Evolutionary conservation across 495 filamentous ascomycete genomes (phyloP), one percentile per base, ranked within the genome.

Genomic region (Tuber aestivum): DNA sequence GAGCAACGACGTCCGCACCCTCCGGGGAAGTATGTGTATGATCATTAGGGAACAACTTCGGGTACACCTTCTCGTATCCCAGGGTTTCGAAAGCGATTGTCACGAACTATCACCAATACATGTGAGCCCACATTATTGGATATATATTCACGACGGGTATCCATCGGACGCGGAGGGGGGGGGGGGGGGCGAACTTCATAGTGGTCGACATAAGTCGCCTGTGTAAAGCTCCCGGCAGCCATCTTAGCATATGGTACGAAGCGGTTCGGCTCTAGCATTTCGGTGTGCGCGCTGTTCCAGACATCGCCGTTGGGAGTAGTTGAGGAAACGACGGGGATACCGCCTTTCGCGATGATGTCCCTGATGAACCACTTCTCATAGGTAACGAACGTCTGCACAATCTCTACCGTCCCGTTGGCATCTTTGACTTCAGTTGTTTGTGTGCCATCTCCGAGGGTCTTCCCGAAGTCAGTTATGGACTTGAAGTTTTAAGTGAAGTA

Each of bases 11-110:
- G 76, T 88, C 84, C 4, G 90, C 89, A 0, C 90, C 90, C 48
- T 79, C 84, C 0, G 88, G 83, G 77, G 86, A 89, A 3, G 90
- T 91, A 83, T 92, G 90, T 10, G 89, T 91, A 82, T 92, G 89
- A 78, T 92, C 90, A 41, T 84, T 84, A 0, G 90, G 89, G 80
- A 85, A 92, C 65, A 86, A 76, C 2, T 69, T 70, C 5, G 83
- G 77, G 76, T 87, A 87, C 1, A 85, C 83, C 78, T 86, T 85
- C 1, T 85, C 84, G 27, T 83, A 86, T 10, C 86, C 84, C 77
- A 91, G 73, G 69, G 83, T 79, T 76, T 87, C 75, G 78, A 85
- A 92, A 69, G 86, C 86, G 69, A 85, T 84, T 0, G 86, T 87
- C 32, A 87, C 86, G 72, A 89, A 89, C 70, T 86, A 85, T 45